Evolutionary conservation across 148 eudicot genomes (phyloP).

Genomic region (Suaeda aralocaspica): DNA sequence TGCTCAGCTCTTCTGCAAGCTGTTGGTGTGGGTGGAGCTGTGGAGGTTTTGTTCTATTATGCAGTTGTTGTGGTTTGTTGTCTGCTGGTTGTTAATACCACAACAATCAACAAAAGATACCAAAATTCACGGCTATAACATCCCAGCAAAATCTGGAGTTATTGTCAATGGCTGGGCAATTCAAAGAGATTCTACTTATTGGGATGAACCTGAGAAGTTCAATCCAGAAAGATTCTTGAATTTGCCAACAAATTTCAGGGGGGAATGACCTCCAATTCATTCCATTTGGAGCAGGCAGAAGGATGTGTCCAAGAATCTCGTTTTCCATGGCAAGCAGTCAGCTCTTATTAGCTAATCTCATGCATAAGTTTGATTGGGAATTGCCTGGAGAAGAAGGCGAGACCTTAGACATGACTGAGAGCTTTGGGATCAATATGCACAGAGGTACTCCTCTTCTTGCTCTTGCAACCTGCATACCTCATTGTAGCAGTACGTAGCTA

Average conservation of each 20-base stretch:
- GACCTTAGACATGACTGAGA: slow-evolving; percentile 27
- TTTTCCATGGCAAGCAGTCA: slow-evolving; percentile 30
- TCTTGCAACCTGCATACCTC: slow-evolving; percentile 25
- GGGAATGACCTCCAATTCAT: slow-evolving; percentile 31
- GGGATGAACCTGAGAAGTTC: slow-evolving; percentile 30
- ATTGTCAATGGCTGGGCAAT: slow-evolving; percentile 31
- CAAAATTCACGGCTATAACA: slow-evolving; percentile 23
- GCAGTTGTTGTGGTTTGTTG: too few species aligned
- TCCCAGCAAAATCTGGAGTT: slow-evolving; percentile 22
- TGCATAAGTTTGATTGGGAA: slow-evolving; percentile 33
- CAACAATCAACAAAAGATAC: slow-evolving; percentile 20
- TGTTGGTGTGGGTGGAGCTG: too few species aligned
- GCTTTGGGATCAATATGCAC: slow-evolving; percentile 24
- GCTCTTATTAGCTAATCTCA: slow-evolving; percentile 30
- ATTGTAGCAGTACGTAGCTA: neutral
- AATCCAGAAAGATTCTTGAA: slow-evolving; percentile 32
- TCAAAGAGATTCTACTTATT: slow-evolving; percentile 23
- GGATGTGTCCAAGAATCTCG: slow-evolving; percentile 33
- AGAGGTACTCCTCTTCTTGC: slow-evolving; percentile 25
- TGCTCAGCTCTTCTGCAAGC: too few species aligned
- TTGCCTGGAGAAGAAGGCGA: slow-evolving; percentile 22
- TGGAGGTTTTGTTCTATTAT: too few species aligned
- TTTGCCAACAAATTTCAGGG: slow-evolving; percentile 14
- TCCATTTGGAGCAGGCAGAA: slow-evolving; percentile 41
- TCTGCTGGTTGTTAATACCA: too few species aligned